Conservation (phyloP, 2,329 filamentous ascomycete genomes). For the Colletotrichum agaves region DNA sequence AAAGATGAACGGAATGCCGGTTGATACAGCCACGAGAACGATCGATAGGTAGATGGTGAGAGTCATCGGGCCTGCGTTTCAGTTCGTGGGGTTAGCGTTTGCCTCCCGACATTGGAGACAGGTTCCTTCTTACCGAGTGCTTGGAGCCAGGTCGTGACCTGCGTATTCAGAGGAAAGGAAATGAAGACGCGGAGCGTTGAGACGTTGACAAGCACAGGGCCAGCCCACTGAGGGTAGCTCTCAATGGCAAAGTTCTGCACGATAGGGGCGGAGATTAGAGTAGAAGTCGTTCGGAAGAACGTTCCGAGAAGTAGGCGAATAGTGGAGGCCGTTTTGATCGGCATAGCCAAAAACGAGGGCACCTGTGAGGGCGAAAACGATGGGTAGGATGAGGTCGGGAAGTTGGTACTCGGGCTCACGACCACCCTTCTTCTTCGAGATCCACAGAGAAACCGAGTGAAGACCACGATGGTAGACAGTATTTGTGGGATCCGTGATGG, state of each 20-base stretch:
- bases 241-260: slow-evolving; percentile 46
- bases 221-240: slow-evolving; percentile 42
- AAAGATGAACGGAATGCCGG: slow-evolving; percentile 5
- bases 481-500: slow-evolving; percentile 42
- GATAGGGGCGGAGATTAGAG: slow-evolving; percentile 42
- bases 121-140: background rate
- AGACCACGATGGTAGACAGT: slow-evolving; percentile 31
- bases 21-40: background rate
- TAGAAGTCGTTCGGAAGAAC: slow-evolving; percentile 43
- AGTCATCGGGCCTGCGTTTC: background rate
- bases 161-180: slow-evolving; percentile 1
- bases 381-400: slow-evolving; percentile 43
- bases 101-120: background rate
- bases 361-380: slow-evolving; percentile 42
- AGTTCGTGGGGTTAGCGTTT: background rate
- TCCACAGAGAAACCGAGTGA: slow-evolving; percentile 42
- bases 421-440: slow-evolving; percentile 41
- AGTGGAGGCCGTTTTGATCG: slow-evolving; percentile 41
- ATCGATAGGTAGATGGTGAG: background rate
- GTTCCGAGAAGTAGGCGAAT: slow-evolving; percentile 42
- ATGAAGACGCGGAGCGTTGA: slow-evolving; percentile 1
- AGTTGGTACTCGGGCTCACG: slow-evolving; percentile 48
- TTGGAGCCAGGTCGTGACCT: slow-evolving; percentile 6
- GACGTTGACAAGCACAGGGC: slow-evolving; percentile 1
- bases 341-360: slow-evolving; percentile 46